Conservation (phyloP, 352 stramenopile species). For the Halophytophthora batemanensis region DNA sequence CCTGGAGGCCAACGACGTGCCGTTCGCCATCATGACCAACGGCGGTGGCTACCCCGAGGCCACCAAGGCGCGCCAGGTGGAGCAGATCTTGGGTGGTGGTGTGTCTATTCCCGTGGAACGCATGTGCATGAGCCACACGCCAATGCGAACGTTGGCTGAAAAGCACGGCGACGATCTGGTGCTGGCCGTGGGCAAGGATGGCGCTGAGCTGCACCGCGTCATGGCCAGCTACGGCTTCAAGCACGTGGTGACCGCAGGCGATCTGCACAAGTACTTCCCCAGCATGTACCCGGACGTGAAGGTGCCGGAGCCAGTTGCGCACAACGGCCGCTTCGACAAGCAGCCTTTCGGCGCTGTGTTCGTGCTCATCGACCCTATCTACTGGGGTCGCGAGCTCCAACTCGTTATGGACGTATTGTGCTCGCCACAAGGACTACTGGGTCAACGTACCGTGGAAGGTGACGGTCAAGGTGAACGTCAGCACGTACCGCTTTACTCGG, state of each 20-base stretch:
- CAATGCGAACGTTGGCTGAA: slow-evolving; percentile 63
- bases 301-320: slow-evolving; percentile 27
- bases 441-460: slow-evolving; percentile 27
- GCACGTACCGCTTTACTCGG: slow-evolving; percentile 76
- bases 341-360: slow-evolving; percentile 65
- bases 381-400: slow-evolving; percentile 74
- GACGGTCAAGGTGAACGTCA: slow-evolving; percentile 40
- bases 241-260: slow-evolving; percentile 74
- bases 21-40: slow-evolving; percentile 87
- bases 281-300: slow-evolving; percentile 82
- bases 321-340: slow-evolving; percentile 50
- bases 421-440: slow-evolving; percentile 49
- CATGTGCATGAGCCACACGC: slow-evolving; percentile 81
- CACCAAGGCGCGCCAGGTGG: slow-evolving; percentile 74
- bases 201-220: slow-evolving; percentile 50
- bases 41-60: slow-evolving; percentile 74
- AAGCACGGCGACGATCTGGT: slow-evolving; percentile 75
- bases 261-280: slow-evolving; percentile 77
- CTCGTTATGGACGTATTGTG: slow-evolving; percentile 75
- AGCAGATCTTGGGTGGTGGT: slow-evolving; percentile 57
- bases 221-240: slow-evolving; percentile 83
- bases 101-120: slow-evolving; percentile 38
- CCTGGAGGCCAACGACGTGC: slow-evolving; percentile 51
- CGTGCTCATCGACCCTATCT: slow-evolving; percentile 76
- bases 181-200: slow-evolving; percentile 78